These are phyloP conservation scores for Yarrowia sp. DNA, from an alignment of 805 yeast species.

Conservation along the genomic window DNA sequence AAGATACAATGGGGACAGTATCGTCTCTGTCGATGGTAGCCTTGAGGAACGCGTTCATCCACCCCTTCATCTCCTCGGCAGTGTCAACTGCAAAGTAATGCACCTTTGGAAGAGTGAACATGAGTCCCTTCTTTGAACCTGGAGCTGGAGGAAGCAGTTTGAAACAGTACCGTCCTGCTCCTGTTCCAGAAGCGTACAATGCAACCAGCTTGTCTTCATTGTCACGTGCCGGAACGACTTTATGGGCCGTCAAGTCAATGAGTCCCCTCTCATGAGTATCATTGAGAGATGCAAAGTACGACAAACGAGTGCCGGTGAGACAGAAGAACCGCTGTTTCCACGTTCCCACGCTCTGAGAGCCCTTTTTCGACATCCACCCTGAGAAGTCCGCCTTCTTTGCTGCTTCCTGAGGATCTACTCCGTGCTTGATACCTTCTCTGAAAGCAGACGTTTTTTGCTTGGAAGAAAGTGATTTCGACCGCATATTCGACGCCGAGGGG, in stretches of 20 bases:
- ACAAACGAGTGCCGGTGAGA: conserved; percentile 86
- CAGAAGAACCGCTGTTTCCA: conserved; percentile 90
- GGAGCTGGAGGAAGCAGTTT: conserved; percentile 94
- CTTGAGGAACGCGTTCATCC: conserved; percentile 94
- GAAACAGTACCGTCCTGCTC: conserved; percentile 90
- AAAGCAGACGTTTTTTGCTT: conserved; percentile 46
- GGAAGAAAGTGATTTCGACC: not conserved
- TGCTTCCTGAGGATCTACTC: conserved; percentile 71
- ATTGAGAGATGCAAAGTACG: conserved; percentile 74
- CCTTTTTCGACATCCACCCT: conserved; percentile 97
- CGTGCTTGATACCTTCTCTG: conserved; percentile 72
- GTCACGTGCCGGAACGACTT: conserved; percentile 77
- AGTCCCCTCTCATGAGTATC: conserved; percentile 88
- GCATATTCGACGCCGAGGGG: conserved; percentile 19
- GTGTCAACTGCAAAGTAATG: conserved; percentile 96
- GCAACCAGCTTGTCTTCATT: conserved; percentile 81
- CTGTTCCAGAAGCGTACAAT: conserved; percentile 86
- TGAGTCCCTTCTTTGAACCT: conserved; percentile 90
- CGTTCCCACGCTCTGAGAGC: conserved; percentile 77
- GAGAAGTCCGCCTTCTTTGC: conserved; percentile 69
- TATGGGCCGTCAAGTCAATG: conserved; percentile 93
- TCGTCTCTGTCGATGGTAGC: conserved; percentile 97
- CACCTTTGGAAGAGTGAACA: conserved; percentile 92
- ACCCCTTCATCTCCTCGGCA: conserved; percentile 83
- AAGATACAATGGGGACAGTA: conserved; percentile 82